phyloP scores from a whole-genome alignment of 2,329 filamentous ascomycete genomes.

The Microsporum ferrugineum region DNA sequence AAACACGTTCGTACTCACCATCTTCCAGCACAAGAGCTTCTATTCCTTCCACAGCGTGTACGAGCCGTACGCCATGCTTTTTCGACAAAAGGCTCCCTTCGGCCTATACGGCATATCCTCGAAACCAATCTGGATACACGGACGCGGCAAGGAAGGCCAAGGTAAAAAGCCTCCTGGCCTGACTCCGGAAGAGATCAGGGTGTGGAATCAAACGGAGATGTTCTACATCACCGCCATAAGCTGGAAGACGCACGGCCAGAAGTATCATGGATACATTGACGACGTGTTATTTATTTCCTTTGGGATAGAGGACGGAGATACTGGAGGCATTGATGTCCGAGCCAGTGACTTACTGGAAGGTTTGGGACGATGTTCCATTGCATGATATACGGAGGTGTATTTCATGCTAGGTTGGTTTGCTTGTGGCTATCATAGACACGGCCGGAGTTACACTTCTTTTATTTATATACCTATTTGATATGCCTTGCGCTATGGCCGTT shows the following conservation, averaged over 20 bases:
- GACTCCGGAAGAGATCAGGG: conserved; percentile 5
- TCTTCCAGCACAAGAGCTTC: conserved; percentile 46
- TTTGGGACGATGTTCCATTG: conserved; percentile 20
- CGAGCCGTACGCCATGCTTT: conserved; percentile 46
- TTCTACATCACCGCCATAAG: conserved; percentile 48
- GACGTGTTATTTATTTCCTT: conserved; percentile 46
- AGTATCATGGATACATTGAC: conserved; percentile 47
- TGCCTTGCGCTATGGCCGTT: background rate
- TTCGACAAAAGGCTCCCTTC: conserved; percentile 40
- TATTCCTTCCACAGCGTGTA: conserved; percentile 42
- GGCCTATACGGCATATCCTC: conserved; percentile 40
- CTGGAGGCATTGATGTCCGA: conserved; percentile 42
- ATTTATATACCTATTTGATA: background rate
- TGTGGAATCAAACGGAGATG: conserved; percentile 39
- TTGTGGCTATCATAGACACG: background rate
- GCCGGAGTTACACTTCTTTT: background rate
- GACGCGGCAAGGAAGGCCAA: conserved; percentile 27
- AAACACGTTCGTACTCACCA: conserved; percentile 46
- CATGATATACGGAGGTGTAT: background rate
- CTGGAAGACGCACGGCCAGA: conserved; percentile 40
- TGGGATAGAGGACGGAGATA: conserved; percentile 43
- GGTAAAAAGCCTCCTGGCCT: conserved; percentile 17
- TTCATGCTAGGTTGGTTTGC: background rate
- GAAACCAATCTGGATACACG: conserved; percentile 46
- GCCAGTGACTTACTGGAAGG: conserved; percentile 40